Evolutionary conservation across 78 protist species (phyloP), one percentile per base, ranked within the genome.

Genomic region (Mastigamoeba balamuthi): DNA sequence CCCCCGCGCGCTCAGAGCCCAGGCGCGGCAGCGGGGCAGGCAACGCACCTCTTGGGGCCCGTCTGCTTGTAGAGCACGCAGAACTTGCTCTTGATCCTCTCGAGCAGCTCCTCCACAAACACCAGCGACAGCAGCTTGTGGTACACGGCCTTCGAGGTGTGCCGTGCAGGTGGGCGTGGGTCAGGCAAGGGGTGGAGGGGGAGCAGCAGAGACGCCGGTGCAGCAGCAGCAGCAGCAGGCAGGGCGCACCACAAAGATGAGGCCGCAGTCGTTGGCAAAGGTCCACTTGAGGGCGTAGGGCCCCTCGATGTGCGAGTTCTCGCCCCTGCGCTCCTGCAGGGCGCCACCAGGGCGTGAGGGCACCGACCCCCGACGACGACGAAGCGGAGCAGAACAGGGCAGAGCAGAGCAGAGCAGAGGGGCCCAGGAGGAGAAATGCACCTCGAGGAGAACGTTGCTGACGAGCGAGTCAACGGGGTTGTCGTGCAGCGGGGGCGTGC

Each of bases 241-340:
- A 9, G 25, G 64, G 75, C 81, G 0, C 72, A 82, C 88, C 67
- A 85, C 44, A 75, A 85, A 85, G 17, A 85, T 68, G 30, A 85
- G 53, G 74, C 76, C 86, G 27, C 74, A 75, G 37, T 78, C 85
- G 42, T 85, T 85, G 66, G 81, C 77, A 35, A 85, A 69, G 25
- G 80, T 80, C 90, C 90, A 85, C 71, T 85, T 80, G 33, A 85
- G 67, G 33, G 77, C 68, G 70, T 85, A 85, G 66, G 66, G 81
- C 25, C 76, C 90, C 78, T 72, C 23, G 70, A 29, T 6, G 74
- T 75, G 1, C 81, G 72, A 71, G 82, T 68, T 78, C 77, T 78
- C 44, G 74, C 90, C 58, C 70, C 82, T 7, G 70, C 76, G 76
- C 25, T 73, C 76, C 76, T 73, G 23, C 66, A 30, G 66, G 8